Percentiles rank a stretch among this genome's conserved stretches.
Evolutionary conservation across 345 rosid species (phyloP).

Genomic region (Ceriops decandra): DNA sequence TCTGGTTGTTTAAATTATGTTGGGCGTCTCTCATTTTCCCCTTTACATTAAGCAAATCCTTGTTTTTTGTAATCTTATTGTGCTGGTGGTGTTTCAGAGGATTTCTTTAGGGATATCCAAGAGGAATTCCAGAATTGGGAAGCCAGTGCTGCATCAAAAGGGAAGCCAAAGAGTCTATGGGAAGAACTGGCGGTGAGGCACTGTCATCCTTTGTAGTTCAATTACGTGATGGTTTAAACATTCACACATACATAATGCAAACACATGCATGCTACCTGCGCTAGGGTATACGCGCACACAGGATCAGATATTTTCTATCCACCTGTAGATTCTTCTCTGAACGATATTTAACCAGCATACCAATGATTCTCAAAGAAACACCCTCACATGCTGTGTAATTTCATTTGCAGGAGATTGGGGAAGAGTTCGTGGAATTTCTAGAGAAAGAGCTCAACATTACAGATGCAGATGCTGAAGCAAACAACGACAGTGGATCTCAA

Average conservation of each 20-base stretch:
- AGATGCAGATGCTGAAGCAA: slow-evolving; percentile 40
- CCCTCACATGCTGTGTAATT: slow-evolving; percentile 8
- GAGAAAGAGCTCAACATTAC: slow-evolving; percentile 81
- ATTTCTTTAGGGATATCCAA: slow-evolving; percentile 87
- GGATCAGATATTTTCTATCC: too few species aligned
- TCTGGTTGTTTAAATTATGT: slow-evolving; percentile 12
- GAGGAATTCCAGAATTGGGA: slow-evolving; percentile 91
- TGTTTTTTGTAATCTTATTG: slow-evolving; percentile 2
- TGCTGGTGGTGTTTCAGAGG: slow-evolving; percentile 50
- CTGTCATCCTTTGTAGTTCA: slow-evolving; percentile 5
- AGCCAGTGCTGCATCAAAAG: slow-evolving; percentile 63
- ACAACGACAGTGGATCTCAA: slow-evolving; percentile 17
- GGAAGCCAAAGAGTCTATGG: slow-evolving; percentile 92
- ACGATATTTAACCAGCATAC: background rate
- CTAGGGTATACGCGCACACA: too few species aligned
- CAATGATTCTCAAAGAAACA: background rate
- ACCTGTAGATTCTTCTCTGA: background rate
- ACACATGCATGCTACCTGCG: background rate
- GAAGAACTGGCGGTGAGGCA: slow-evolving; percentile 77
- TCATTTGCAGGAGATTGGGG: slow-evolving; percentile 67
- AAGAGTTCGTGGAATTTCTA: slow-evolving; percentile 89
- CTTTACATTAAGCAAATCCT: slow-evolving; percentile 5
- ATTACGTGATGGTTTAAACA: background rate
- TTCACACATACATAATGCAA: background rate
- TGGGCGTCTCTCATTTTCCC: slow-evolving; percentile 7